Base-by-base conservation (phyloP, 1,284 basidiomycete species). In the Apiotrichum porosum region DNA sequence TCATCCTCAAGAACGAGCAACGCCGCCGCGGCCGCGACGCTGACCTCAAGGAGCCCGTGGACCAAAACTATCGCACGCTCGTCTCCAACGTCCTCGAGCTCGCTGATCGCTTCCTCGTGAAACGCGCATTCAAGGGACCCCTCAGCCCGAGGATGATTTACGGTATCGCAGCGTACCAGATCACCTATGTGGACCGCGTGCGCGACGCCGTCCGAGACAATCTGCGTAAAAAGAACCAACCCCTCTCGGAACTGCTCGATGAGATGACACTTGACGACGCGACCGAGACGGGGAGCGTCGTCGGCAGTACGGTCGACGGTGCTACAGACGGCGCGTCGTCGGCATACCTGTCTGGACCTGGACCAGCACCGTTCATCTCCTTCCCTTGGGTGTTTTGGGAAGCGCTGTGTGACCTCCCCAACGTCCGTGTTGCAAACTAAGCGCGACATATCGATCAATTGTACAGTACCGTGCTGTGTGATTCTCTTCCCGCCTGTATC, bases 381-480 rank as follows among this genome's bases (percentile, higher is more conserved):
- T 65, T 62, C 48, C 52, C 62, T 0, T 65, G 62, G 61, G 42
- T 61, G n/a, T 54, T 57, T 37, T 52, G 51, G 46, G 39, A 56
- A 31, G 52, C 49, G 14, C 43, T 63, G 17, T 28, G 54, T 12
- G 35, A 26, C 15, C 42, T 61, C 15, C 56, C 56, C n/a, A 47
- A 43, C 19, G 26, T 47, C 4, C 43, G 26, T 15, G 6, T 6
- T 35, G 33, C 33, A 35, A 15, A 6, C 8, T 28, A 28, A 12
- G n/a, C n/a, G n/a, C n/a, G n/a, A n/a, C n/a, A n/a, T n/a, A n/a
- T n/a, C n/a, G n/a, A n/a, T n/a, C n/a, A n/a, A n/a, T n/a, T n/a
- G n/a, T n/a, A n/a, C n/a, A n/a, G n/a, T n/a, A n/a, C n/a, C n/a
- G n/a, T n/a, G n/a, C n/a, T n/a, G n/a, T n/a, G n/a, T n/a, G n/a